Conservation (phyloP, 345 rosid species). For the Punica granatum region DNA sequence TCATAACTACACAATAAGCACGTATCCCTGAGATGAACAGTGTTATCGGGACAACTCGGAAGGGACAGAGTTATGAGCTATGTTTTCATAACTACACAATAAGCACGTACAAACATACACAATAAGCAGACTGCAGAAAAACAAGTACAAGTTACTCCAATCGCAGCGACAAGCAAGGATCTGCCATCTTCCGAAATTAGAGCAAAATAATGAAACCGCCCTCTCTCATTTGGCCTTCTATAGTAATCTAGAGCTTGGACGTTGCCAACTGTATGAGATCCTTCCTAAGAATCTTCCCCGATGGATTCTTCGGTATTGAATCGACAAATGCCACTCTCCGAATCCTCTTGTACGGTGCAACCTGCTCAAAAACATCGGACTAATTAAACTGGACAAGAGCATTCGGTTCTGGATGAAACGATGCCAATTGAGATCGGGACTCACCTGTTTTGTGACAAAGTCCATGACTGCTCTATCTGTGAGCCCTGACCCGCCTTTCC, state of each 20-base stretch:
- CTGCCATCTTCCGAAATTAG: too few species aligned
- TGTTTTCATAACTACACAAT: too few species aligned
- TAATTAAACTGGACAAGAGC: neutral
- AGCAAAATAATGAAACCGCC: neutral
- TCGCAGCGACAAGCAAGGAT: too few species aligned
- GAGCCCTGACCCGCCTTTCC: slow-evolving; percentile 43
- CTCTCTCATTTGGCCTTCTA: neutral
- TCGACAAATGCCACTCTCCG: slow-evolving; percentile 51
- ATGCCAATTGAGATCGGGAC: neutral
- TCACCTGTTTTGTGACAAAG: slow-evolving; percentile 62
- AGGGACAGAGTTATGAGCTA: too few species aligned
- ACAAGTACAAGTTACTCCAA: too few species aligned
- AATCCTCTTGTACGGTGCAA: slow-evolving; percentile 73
- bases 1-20: too few species aligned
- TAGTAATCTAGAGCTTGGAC: slow-evolving; percentile 47
- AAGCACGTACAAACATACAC: too few species aligned
- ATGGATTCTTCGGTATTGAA: slow-evolving; percentile 66
- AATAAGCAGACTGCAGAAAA: too few species aligned
- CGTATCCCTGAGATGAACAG: too few species aligned
- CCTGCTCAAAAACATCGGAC: slow-evolving; percentile 25
- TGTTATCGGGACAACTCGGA: too few species aligned
- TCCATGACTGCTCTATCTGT: slow-evolving; percentile 50
- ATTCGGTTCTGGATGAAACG: too few species aligned
- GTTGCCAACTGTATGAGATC: slow-evolving; percentile 72
- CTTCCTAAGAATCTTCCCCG: slow-evolving; percentile 81